phyloP scores from a whole-genome alignment of 805 yeast species.

The Starmera pachycereana region DNA sequence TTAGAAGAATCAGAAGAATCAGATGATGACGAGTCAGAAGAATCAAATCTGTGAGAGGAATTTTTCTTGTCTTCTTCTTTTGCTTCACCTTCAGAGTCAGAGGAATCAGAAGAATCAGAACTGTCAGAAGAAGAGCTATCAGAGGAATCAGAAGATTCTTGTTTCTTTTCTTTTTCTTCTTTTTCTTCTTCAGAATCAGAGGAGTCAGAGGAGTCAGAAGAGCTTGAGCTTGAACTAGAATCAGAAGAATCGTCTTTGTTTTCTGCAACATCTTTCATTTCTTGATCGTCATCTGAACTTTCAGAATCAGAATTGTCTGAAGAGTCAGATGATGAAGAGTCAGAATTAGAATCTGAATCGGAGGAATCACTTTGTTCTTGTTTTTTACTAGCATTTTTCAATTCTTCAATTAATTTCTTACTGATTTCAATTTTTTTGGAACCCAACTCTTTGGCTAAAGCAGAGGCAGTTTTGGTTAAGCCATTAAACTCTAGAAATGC shows the following conservation, averaged over 20 bases:
- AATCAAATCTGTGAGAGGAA: conserved; percentile 2
- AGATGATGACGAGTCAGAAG: conserved; percentile 2
- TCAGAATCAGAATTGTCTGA: conserved; percentile 29
- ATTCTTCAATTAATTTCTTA: background rate
- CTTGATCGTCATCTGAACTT: background rate
- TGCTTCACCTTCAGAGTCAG: conserved; percentile 1
- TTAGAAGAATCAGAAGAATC: conserved; percentile 5
- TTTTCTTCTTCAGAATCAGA: background rate
- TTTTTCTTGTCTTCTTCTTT: conserved; percentile 8
- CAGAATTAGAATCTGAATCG: background rate
- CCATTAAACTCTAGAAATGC: background rate
- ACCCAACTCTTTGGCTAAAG: background rate
- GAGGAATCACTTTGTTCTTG: background rate
- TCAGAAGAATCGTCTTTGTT: conserved; percentile 1
- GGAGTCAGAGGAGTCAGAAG: conserved; percentile 3
- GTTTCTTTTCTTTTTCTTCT: conserved; percentile 1
- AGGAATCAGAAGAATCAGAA: conserved; percentile 1
- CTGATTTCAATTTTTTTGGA: background rate
- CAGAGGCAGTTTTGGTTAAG: background rate
- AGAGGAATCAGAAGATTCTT: conserved; percentile 1
- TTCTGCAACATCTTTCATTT: background rate
- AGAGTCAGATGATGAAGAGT: conserved; percentile 1
- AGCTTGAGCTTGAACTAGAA: conserved; percentile 9
- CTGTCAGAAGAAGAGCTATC: conserved; percentile 7
- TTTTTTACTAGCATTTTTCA: background rate